Percentiles rank a stretch among this genome's conserved stretches.
Evolutionary conservation across 208 protist species (phyloP).

Genomic region (Trypanosoma theileri): DNA sequence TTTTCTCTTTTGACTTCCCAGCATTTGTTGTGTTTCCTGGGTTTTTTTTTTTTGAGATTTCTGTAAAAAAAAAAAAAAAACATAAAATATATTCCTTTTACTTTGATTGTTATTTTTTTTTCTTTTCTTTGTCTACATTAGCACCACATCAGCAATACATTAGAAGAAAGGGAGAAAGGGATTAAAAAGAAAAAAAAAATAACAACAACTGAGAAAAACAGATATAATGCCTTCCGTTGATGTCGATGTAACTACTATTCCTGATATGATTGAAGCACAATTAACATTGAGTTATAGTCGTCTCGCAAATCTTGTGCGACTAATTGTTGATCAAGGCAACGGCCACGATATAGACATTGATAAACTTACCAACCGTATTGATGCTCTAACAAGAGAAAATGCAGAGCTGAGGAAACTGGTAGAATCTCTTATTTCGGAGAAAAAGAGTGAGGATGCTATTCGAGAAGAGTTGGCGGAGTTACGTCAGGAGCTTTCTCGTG

Average conservation of each 20-base stretch:
- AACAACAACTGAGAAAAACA: not conserved
- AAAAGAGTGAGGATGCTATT: conserved; percentile 17
- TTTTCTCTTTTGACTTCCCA: not conserved
- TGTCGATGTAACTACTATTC: conserved; percentile 67
- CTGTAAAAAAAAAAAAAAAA: not conserved
- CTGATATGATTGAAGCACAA: conserved; percentile 91
- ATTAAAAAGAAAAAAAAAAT: not conserved
- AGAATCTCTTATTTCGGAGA: conserved; percentile 35
- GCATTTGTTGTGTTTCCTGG: not conserved
- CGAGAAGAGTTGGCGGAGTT: conserved; percentile 24
- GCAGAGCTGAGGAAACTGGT: conserved; percentile 42
- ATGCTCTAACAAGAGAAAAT: conserved; percentile 57
- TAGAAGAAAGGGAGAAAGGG: not conserved
- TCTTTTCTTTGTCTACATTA: not conserved
- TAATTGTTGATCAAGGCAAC: conserved; percentile 86
- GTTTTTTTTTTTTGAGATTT: not conserved
- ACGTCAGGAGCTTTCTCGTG: conserved; percentile 10
- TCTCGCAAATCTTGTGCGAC: conserved; percentile 70
- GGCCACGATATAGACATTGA: conserved; percentile 77
- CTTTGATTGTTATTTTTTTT: conserved; percentile 3
- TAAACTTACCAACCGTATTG: conserved; percentile 52
- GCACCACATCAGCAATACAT: not conserved
- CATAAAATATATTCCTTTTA: not conserved
- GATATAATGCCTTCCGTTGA: conserved; percentile 67
- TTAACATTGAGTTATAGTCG: conserved; percentile 88